A percentile compares a stretch with the other conserved stretches of the same genome.
Conservation (phyloP, 768 basidiomycete genomes). For the Cystobasidium onofrii region DNA sequence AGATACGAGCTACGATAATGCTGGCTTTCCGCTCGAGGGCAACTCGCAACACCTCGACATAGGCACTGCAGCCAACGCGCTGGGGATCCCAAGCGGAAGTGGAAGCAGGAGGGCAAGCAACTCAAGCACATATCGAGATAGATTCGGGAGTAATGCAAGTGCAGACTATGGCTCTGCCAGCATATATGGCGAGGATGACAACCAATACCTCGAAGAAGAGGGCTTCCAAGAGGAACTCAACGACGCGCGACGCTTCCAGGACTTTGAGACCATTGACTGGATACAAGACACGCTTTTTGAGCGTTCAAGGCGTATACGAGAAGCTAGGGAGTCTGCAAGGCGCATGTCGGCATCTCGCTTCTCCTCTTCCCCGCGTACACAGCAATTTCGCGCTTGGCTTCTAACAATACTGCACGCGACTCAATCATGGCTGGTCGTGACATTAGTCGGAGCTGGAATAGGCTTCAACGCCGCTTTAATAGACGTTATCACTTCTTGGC, state of each 20-base stretch:
- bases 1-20: background rate
- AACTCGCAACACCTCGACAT: conserved; percentile 11
- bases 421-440: conserved; percentile 87
- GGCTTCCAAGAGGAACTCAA: conserved; percentile 14
- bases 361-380: background rate
- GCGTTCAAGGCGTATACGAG: conserved; percentile 65
- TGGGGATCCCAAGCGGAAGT: background rate
- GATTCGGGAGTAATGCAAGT: background rate
- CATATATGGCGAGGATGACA: conserved; percentile 2
- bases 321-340: conserved; percentile 40
- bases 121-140: background rate
- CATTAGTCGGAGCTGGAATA: conserved; percentile 77
- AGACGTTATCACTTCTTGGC: conserved; percentile 91
- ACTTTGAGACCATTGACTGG: conserved; percentile 97
- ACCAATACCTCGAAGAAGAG: background rate
- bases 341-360: background rate
- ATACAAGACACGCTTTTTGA: conserved; percentile 90
- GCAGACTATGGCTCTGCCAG: background rate
- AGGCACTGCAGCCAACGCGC: background rate
- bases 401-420: conserved; percentile 56
- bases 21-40: background rate
- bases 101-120: conserved; percentile 1
- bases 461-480: conserved; percentile 91
- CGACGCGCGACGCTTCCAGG: conserved; percentile 65
- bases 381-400: conserved; percentile 38